These are phyloP conservation scores for Mycena leptocephala DNA, from an alignment of 768 basidiomycete species.

Conservation along the genomic window DNA sequence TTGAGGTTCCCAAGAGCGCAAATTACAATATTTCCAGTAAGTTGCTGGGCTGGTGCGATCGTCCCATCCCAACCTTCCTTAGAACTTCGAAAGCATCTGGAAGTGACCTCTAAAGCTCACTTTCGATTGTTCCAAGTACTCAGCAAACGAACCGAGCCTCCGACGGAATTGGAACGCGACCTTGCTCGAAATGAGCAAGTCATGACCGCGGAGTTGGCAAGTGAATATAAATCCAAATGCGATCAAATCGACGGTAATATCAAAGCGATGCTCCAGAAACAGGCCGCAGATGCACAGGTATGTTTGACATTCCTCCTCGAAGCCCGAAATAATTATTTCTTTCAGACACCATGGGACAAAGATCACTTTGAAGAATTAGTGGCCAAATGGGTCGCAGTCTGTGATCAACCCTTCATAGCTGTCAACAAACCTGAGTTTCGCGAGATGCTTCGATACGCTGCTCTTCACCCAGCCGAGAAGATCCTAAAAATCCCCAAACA, in stretches of 20 bases:
- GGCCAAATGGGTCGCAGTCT: background rate
- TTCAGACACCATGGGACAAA: background rate
- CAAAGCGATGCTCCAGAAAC: background rate
- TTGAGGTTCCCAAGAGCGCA: too few relatives aligned
- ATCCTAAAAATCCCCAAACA: background rate
- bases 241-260: background rate
- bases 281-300: background rate
- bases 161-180: background rate
- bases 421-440: background rate
- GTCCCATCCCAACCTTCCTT: slow-evolving; percentile 29
- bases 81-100: slow-evolving; percentile 31
- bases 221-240: background rate
- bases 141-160: background rate
- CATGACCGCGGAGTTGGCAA: background rate
- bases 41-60: slow-evolving; percentile 38
- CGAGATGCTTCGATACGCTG: slow-evolving; percentile 3
- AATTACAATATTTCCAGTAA: slow-evolving; percentile 26
- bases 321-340: background rate
- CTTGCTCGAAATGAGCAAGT: background rate
- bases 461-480: background rate
- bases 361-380: background rate
- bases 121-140: too few relatives aligned
- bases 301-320: background rate
- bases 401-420: background rate
- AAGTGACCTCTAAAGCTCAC: slow-evolving; percentile 7